Evolutionary conservation across 2,329 filamentous ascomycete genomes (phyloP).

Genomic region (Chaetomiaceae sp.): DNA sequence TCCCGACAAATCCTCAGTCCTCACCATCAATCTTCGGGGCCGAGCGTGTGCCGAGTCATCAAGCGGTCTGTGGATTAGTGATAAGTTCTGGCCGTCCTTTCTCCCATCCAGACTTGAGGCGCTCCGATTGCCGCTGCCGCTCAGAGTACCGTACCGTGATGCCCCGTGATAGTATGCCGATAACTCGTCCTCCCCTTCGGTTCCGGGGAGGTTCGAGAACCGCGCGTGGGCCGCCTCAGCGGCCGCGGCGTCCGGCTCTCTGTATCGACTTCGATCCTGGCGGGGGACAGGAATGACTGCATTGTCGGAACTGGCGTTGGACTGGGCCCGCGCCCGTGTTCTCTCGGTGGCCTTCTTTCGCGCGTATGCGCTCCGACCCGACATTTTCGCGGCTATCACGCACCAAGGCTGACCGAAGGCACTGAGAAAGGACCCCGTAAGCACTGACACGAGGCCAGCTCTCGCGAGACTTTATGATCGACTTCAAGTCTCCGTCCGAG

Average conservation of each 20-base stretch:
- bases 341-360: slow-evolving; percentile 51
- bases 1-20: slow-evolving; percentile 45
- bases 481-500: not conserved
- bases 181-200: slow-evolving; percentile 19
- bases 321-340: slow-evolving; percentile 31
- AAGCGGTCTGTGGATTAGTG: slow-evolving; percentile 28
- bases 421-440: too few species aligned
- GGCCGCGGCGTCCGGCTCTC: slow-evolving; percentile 11
- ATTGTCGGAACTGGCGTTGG: slow-evolving; percentile 34
- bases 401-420: not conserved
- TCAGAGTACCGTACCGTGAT: slow-evolving; percentile 13
- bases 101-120: slow-evolving; percentile 33
- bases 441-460: not conserved
- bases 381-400: slow-evolving; percentile 40
- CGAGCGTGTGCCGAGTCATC: slow-evolving; percentile 41
- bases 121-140: slow-evolving; percentile 34
- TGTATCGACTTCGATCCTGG: slow-evolving; percentile 23
- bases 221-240: too few species aligned
- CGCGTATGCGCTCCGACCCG: slow-evolving; percentile 51
- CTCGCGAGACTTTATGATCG: not conserved
- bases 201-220: too few species aligned
- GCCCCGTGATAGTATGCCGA: slow-evolving; percentile 25
- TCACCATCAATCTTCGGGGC: slow-evolving; percentile 38
- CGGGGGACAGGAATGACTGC: slow-evolving; percentile 30
- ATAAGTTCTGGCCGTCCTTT: slow-evolving; percentile 24